Base-by-base conservation (phyloP, 805 yeast genomes). In the Saccharomycopsis sp. region DNA sequence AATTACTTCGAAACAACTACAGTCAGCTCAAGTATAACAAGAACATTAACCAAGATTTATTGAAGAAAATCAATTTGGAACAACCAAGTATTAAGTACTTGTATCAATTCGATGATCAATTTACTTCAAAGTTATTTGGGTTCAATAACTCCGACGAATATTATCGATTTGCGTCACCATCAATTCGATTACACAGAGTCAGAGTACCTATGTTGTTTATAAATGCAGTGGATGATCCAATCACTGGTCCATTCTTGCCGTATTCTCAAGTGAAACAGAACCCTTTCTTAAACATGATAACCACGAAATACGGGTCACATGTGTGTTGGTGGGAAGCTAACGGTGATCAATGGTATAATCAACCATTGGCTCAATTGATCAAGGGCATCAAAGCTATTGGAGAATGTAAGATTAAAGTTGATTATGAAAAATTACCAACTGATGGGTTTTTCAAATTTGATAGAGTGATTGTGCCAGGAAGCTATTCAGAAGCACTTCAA, bases 291-390 rank as follows among this genome's bases (percentile, higher is more conserved):
- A 62, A 73, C 36, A 53, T 81, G 55, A 67, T 79, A 4, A 72
- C 77, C 47, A 81, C 89, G 4, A 68, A 72, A 34, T 67, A 74
- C 42, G 95, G 95, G 4, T 94, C 95, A 1, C 95, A 85, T 61
- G 69, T 85, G 43, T 93, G 85, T n/a, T 85, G 82, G 81, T 85
- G 77, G 50, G 68, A 72, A 51, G 62, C 67, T 39, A 64, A 70
- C 21, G 82, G 83, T 21, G 66, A 68, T 34, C 74, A 87, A 54
- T 86, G 95, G 95, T 76, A 71, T 52, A 62, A 75, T 3, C 63
- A 66, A 5, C 81, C 81, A 21, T 48, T 78, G 34, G 60, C 75
- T 21, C 62, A 64, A 45, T 68, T 72, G 51, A 58, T 74, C 48
- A 51, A 54, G 24, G 57, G 62, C 3, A 59, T 67, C 42, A 59